A percentile compares a stretch with the other conserved stretches of the same genome.
phyloP scores from a whole-genome alignment of 2,329 filamentous ascomycete species.

The Aspergillus phoenicis region DNA sequence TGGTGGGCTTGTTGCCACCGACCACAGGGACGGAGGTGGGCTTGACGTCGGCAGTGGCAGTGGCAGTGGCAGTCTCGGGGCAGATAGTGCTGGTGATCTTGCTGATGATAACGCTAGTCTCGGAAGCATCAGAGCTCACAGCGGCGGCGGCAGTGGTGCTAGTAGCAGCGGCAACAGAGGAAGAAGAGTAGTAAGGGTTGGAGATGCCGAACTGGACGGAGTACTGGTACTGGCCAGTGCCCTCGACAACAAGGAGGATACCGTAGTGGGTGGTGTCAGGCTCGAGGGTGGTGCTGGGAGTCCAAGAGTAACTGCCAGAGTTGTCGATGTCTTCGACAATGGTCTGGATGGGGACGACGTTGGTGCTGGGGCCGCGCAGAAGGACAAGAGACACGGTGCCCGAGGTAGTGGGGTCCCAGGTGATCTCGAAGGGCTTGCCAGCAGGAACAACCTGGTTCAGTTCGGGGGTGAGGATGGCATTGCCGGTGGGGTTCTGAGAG shows the following conservation, averaged over 20 bases:
- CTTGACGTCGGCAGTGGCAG: constrained; percentile 14
- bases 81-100: constrained; percentile 12
- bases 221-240: constrained; percentile 63
- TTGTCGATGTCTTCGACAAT: constrained; percentile 59
- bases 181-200: constrained; percentile 26
- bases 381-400: constrained; percentile 59
- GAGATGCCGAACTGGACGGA: constrained; percentile 64
- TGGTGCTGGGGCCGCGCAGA: constrained; percentile 60
- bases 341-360: constrained; percentile 55
- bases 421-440: constrained; percentile 60
- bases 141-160: constrained; percentile 14
- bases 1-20: constrained; percentile 13
- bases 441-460: constrained; percentile 58
- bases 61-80: constrained; percentile 18
- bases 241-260: constrained; percentile 63
- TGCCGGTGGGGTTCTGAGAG: constrained; percentile 48
- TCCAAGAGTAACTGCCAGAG: constrained; percentile 59
- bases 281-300: constrained; percentile 52
- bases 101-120: constrained; percentile 16
- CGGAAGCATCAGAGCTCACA: constrained; percentile 15
- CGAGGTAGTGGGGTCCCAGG: constrained; percentile 52
- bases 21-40: constrained; percentile 18
- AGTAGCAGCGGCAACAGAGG: constrained; percentile 12
- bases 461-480: constrained; percentile 57
- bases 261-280: constrained; percentile 59